These are phyloP conservation scores for Fusarium poae DNA, from an alignment of 2,329 filamentous ascomycete species.

Conservation along the genomic window DNA sequence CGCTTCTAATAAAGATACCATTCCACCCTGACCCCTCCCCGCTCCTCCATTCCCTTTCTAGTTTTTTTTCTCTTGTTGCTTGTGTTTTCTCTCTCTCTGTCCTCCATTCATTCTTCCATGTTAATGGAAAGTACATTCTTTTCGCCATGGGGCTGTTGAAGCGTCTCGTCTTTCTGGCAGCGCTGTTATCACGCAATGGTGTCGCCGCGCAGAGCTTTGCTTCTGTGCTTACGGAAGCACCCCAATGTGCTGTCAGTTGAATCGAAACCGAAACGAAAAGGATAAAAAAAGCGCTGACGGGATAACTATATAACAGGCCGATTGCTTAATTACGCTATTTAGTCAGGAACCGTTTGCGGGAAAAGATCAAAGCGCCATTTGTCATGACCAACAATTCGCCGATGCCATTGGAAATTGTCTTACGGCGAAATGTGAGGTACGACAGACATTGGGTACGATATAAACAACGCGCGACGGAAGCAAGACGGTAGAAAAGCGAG, in stretches of 20 bases:
- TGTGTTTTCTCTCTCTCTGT: not conserved
- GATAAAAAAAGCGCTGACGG: not conserved
- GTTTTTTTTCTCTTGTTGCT: not conserved
- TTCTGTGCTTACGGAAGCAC: not conserved
- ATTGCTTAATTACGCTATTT: not conserved
- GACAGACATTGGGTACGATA: slow-evolving; percentile 9
- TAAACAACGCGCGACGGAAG: accelerated
- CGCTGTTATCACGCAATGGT: not conserved
- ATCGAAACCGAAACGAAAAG: not conserved
- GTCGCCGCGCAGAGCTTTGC: not conserved
- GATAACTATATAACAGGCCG: not conserved
- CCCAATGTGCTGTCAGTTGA: not conserved
- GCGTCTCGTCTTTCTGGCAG: not conserved
- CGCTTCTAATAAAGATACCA: not conserved
- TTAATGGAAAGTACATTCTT: not conserved
- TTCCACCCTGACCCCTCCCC: not conserved
- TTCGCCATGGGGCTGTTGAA: not conserved
- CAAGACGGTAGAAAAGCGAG: accelerated
- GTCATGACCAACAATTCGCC: slow-evolving; percentile 1
- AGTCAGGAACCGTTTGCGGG: not conserved
- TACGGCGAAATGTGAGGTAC: slow-evolving; percentile 6
- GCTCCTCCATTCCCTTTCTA: not conserved
- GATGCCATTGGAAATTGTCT: slow-evolving; percentile 4
- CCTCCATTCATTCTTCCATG: not conserved
- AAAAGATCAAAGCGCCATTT: not conserved